Evolutionary conservation across 768 basidiomycete species (phyloP).

Genomic region (Pisolithus orientalis): DNA sequence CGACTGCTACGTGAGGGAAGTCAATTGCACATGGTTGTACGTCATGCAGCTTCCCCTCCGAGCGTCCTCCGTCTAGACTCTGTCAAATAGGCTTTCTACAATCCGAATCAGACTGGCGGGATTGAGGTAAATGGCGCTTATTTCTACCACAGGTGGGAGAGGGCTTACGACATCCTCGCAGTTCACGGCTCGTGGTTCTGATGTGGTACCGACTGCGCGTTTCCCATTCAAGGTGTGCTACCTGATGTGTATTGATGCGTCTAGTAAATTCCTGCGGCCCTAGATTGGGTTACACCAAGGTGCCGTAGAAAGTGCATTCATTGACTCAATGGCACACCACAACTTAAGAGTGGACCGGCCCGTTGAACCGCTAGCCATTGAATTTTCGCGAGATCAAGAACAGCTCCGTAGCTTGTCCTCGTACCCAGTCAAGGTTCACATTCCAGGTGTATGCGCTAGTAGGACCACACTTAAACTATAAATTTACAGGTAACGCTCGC

Average conservation of each 20-base stretch:
- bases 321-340: conserved; percentile 31
- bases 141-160: not conserved
- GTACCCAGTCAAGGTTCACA: conserved; percentile 28
- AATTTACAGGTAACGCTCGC: conserved; percentile 17
- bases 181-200: conserved; percentile 57
- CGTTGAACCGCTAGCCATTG: conserved; percentile 24
- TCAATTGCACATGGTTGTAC: conserved; percentile 63
- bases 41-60: conserved; percentile 11
- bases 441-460: not conserved
- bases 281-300: conserved; percentile 35
- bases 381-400: conserved; percentile 31
- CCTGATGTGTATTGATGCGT: not conserved
- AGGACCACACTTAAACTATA: not conserved
- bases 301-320: conserved; percentile 34
- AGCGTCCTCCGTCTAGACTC: not conserved
- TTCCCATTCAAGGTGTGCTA: conserved; percentile 61
- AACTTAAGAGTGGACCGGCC: conserved; percentile 33
- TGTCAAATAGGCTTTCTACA: conserved; percentile 62
- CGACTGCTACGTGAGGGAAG: conserved; percentile 56
- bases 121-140: conserved; percentile 43
- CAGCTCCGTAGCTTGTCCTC: conserved; percentile 28
- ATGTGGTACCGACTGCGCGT: conserved; percentile 57
- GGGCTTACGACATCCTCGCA: conserved; percentile 19
- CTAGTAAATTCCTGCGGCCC: not conserved
- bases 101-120: conserved; percentile 53